Base-by-base conservation (phyloP, 495 filamentous ascomycete genomes). In the Glonium stellatum region DNA sequence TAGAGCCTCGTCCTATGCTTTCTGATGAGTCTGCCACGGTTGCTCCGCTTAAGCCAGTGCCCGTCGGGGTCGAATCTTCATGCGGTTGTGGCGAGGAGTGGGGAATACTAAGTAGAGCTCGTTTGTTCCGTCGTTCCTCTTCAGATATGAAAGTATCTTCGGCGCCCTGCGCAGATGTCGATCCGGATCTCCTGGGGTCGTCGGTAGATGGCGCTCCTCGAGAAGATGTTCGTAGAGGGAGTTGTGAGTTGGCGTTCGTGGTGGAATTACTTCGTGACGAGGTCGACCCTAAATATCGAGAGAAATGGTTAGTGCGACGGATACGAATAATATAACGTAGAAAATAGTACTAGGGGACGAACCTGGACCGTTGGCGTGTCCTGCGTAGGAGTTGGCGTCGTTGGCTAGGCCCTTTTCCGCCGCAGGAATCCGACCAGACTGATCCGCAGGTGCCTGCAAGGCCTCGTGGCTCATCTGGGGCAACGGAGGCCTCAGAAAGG, bases 1-100 rank as follows among this genome's bases (percentile, higher is more conserved):
- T 88, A 51, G 89, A 83, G 67, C 79, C 76, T 60, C 80, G 73
- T 71, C 80, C 76, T 69, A 84, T 79, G 72, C 80, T 85, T 65
- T 83, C 81, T 70, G 75, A 64, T 55, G 55, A 79, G 66, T 88
- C 84, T 61, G 78, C 82, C 36, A 79, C 79, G 39, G 82, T 83
- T 50, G 82, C 82, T 51, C 87, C 87, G 62, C 81, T 85, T 63
- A 85, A 69, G n/a, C 81, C 82, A 13, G 82, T 83, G 44, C 79
- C 65, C n/a, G 65, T 66, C 18, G 64, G 58, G 4, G 64, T 60
- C 19, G 60, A 42, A 13, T 69, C 55, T 27, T 66, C 48, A 1
- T 60, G 19, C 31, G 62, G 49, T 22, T 60, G 51, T 49, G 59
- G 55, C 1, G 59, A 64, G n/a, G 60, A 62, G 25, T 60, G 66